Evolutionary conservation across 2,329 filamentous ascomycete genomes (phyloP), one percentile per base, ranked within the genome.

Genomic region (Aspergillus ochraceus): DNA sequence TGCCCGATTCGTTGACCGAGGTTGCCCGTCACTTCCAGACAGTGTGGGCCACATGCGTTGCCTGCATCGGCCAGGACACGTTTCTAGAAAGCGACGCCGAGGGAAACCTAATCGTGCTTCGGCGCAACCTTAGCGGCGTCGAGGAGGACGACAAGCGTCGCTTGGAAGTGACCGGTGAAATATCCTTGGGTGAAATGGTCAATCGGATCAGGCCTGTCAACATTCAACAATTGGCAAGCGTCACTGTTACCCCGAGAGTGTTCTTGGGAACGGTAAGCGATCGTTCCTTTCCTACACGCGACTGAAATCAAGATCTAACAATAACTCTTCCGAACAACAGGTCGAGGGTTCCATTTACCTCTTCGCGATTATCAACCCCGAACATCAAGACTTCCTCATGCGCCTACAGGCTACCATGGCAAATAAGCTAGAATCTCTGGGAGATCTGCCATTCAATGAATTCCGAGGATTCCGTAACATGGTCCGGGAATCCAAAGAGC

Each of bases 331-430:
- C 12, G 19, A 24, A 32, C 36, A 53, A 12, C 67, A 95, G 91
- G 87, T 93, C 52, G 94, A 98, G 74, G 95, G 95, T 26, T 90
- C 90, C 0, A 88, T 99, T 52, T 97, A 97, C 75, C 86, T 99
- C 64, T 94, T 95, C 69, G 92, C 90, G 0, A 85, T 90, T 6
- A 92, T 99, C 64, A 82, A 88, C 3, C 82, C 89, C 0, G 74
- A 83, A 4, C 86, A 90, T 55, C 89, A 92, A 70, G 90, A 96
- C 66, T 81, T 96, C 12, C 84, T 99, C 26, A 89, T 97, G 77
- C 86, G 86, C 1, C 86, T 99, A 57, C 95, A 99, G 73, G 79
- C 80, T 0, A 86, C 84, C 42, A 84, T 98, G 58, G 86, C 89
- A 5, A 80, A 83, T 3, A 80, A 86, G 6, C 82, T 97, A 29